These are phyloP conservation scores for Colletotrichum sublineola DNA, from an alignment of 2,329 filamentous ascomycete genomes.

Conservation along the genomic window DNA sequence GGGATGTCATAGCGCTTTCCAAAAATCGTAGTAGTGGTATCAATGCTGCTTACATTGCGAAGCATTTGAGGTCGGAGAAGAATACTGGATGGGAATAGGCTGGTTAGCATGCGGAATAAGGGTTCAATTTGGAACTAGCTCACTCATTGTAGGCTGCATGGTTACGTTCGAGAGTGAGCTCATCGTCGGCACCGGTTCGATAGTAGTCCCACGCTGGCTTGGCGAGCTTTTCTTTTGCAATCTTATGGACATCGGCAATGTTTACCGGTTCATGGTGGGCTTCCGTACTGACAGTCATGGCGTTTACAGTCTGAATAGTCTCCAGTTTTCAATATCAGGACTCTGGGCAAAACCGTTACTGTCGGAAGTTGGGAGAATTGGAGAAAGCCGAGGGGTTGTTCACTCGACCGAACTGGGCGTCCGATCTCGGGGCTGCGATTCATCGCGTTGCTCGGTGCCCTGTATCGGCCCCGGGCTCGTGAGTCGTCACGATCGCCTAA, in stretches of 20 bases:
- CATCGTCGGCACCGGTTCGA: constrained; percentile 45
- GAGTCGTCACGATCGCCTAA: not conserved
- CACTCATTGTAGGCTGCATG: constrained; percentile 42
- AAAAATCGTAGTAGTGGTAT: constrained; percentile 41
- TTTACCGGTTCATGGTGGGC: constrained; percentile 36
- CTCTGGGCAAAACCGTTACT: not conserved
- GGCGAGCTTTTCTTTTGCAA: constrained; percentile 35
- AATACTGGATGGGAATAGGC: constrained; percentile 9
- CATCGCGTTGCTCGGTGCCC: constrained; percentile 13
- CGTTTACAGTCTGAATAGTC: not conserved
- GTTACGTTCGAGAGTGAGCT: constrained; percentile 43
- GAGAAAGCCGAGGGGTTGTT: not conserved
- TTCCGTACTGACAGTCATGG: constrained; percentile 11
- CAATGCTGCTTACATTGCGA: constrained; percentile 43
- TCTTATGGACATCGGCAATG: constrained; percentile 33
- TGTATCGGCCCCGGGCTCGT: constrained; percentile 4
- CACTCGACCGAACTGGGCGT: not conserved
- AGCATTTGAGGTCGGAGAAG: constrained; percentile 41
- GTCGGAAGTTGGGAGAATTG: not conserved
- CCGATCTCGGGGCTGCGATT: constrained; percentile 16
- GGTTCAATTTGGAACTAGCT: not conserved
- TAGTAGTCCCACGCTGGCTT: constrained; percentile 45
- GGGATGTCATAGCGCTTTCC: constrained; percentile 45
- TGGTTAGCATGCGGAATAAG: too few species aligned
- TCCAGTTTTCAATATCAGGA: too few species aligned